Conservation (phyloP, 306 rosid species). For the Delonix regia region DNA sequence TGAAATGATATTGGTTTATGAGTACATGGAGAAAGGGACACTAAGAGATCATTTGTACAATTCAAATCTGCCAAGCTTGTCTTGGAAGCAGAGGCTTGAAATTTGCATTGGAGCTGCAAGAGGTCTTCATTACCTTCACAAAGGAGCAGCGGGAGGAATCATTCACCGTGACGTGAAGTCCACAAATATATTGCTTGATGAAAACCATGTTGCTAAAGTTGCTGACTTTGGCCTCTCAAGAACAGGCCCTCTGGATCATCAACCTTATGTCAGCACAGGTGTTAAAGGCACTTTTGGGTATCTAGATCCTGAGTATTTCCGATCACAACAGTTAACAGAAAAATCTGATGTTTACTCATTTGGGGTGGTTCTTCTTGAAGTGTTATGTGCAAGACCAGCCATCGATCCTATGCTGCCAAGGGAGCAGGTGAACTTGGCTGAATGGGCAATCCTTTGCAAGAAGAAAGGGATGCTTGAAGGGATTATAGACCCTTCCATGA, state of each 20-base stretch:
- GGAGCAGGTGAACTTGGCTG: slow-evolving; percentile 56
- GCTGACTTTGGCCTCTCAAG: slow-evolving; percentile 63
- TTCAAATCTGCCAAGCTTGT: slow-evolving; percentile 41
- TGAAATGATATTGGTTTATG: slow-evolving; percentile 68
- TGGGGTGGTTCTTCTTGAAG: slow-evolving; percentile 58
- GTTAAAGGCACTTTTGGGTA: slow-evolving; percentile 64
- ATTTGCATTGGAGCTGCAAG: slow-evolving; percentile 61
- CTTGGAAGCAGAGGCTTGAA: slow-evolving; percentile 64
- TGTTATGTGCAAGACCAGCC: slow-evolving; percentile 55
- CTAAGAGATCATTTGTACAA: slow-evolving; percentile 54
- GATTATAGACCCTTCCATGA: slow-evolving; percentile 49
- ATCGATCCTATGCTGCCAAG: slow-evolving; percentile 45
- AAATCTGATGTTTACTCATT: slow-evolving; percentile 64
- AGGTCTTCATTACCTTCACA: slow-evolving; percentile 64
- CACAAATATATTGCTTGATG: slow-evolving; percentile 55
- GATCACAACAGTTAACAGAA: slow-evolving; percentile 49
- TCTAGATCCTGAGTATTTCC: slow-evolving; percentile 60
- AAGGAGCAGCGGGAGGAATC: slow-evolving; percentile 55
- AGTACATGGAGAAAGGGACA: slow-evolving; percentile 59
- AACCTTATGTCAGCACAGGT: slow-evolving; percentile 53
- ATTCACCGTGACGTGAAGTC: slow-evolving; percentile 64
- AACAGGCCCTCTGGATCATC: slow-evolving; percentile 46
- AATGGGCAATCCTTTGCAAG: slow-evolving; percentile 58
- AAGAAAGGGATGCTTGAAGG: slow-evolving; percentile 49
- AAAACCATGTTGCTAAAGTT: slow-evolving; percentile 54